A percentile compares a stretch with the other conserved stretches of the same genome.
These are phyloP conservation scores for Daldinia sp. DNA, from an alignment of 2,329 filamentous ascomycete species.

Conservation along the genomic window DNA sequence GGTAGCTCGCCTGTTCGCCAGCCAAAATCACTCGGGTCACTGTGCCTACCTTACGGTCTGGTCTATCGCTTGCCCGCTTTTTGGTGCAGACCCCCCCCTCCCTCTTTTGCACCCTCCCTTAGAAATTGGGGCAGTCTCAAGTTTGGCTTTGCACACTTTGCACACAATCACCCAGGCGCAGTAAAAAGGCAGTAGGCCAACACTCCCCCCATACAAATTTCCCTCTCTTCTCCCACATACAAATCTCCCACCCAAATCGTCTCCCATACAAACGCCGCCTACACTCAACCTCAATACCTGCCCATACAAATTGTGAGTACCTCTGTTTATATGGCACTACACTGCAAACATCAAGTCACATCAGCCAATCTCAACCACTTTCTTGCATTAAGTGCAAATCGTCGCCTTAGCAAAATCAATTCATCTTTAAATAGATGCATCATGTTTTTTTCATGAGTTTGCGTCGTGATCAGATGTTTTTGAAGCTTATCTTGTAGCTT, in stretches of 20 bases:
- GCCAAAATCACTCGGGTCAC: conserved; percentile 22
- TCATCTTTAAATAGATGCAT: conserved; percentile 16
- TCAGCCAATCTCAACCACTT: conserved; percentile 37
- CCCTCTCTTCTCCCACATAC: conserved; percentile 68
- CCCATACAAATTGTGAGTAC: conserved; percentile 63
- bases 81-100: conserved; percentile 42
- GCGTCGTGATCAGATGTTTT: conserved; percentile 22
- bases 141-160: conserved; percentile 48
- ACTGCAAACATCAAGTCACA: conserved; percentile 55
- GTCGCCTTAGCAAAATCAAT: conserved; percentile 12
- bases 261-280: conserved; percentile 59
- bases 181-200: conserved; percentile 68
- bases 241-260: conserved; percentile 64
- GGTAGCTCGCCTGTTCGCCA: not conserved
- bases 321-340: conserved; percentile 50
- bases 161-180: conserved; percentile 69
- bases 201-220: conserved; percentile 64
- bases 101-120: conserved; percentile 37
- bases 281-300: conserved; percentile 53
- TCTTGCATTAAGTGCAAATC: conserved; percentile 7
- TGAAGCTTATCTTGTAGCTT: conserved; percentile 23
- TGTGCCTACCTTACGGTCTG: conserved; percentile 28
- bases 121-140: conserved; percentile 38
- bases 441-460: conserved; percentile 14
- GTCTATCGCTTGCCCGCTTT: conserved; percentile 41